Evolutionary conservation across 352 stramenopile genomes (phyloP), one percentile per base, ranked within the genome.

Genomic region (Peronospora destructor): DNA sequence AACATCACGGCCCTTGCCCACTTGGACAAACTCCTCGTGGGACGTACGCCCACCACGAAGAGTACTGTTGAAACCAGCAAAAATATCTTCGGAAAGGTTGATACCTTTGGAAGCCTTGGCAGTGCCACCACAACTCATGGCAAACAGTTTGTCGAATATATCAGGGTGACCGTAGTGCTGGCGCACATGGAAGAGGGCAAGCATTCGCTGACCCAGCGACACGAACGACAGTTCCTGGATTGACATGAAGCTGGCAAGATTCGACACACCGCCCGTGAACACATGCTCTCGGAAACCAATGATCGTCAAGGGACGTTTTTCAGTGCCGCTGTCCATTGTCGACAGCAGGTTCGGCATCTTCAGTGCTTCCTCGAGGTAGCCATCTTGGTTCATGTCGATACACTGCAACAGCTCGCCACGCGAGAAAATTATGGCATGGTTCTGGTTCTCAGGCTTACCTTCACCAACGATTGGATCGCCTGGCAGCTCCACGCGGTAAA

Each of bases 1-100:
- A 13, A 99, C 96, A 89, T 99, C 96, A 71, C 96, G 87, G 64
- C 96, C 96, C 76, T 99, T 99, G 59, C 96, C 96, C 21, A 90
- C 78, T 51, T 92, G 82, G 36, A 90, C 85, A 42, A 89, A 90
- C 55, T 92, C 82, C 64, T 87, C 76, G 54, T 92, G 82, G 0
- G 77, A 87, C 0, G 85, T 73, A 46, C 62, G 68, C 16, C 82
- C 82, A 29, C 82, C 82, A 44, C 82, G 77, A 28, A 93, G 60
- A 0, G 77, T 89, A 23, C 71, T 84, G 67, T 91, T 91, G 53
- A 91, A 93, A 75, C 82, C 82, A 30, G 77, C 76, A 26, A 93
- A 93, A 54, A 93, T 91, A 85, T 93, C 82, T 81, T 93, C 82
- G 0, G 82, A 93, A 39, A 93, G 64, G 38, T 93, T 91, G 32